Evolutionary conservation across 306 rosid genomes (phyloP), one percentile per base, ranked within the genome.

Genomic region (Vachellia collinsii): DNA sequence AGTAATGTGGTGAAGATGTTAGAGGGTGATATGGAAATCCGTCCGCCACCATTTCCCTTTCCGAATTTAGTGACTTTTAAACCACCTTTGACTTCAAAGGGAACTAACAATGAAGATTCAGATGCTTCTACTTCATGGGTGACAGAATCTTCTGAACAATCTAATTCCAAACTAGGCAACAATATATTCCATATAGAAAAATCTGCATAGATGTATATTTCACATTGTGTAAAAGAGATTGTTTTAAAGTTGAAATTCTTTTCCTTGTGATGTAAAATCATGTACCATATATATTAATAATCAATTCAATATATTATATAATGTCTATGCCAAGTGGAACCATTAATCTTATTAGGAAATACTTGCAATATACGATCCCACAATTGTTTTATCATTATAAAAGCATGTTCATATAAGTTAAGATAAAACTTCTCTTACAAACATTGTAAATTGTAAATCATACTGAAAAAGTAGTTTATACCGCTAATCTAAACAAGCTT

Each of bases 1-100:
- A 87, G 90, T 48, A 84, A 72, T 20, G 83, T 84, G 72, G 88
- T 82, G 76, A 87, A 87, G 83, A 87, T 84, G 90, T 46, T 87
- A 37, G 90, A 87, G 74, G 88, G 90, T 66, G 87, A 85, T 17
- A 79, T 46, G 3, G 83, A 79, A 41, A 72, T 84, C 74, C 46
- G 50, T 71, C 41, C 84, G 10, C 90, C 88, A 19, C 88, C 90
- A 66, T 76, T 79, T 72, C 90, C 90, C 13, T 84, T 87, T 20
- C 68, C 76, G 42, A 74, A 84, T 41, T 25, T 84, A 83, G 81
- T 42, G 37, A 79, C 82, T 37, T 13, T 1, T 29, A 78, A 50
- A 11, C 58, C 34, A 79, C 77, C 78, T 53, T 17, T 70, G 63
- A 73, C 54, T 34, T 48, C 37, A 34, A 0, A 36, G 5, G 87